Base-by-base conservation (phyloP, 2,329 filamentous ascomycete genomes). In the Arthrobotrys sphaeroides region DNA sequence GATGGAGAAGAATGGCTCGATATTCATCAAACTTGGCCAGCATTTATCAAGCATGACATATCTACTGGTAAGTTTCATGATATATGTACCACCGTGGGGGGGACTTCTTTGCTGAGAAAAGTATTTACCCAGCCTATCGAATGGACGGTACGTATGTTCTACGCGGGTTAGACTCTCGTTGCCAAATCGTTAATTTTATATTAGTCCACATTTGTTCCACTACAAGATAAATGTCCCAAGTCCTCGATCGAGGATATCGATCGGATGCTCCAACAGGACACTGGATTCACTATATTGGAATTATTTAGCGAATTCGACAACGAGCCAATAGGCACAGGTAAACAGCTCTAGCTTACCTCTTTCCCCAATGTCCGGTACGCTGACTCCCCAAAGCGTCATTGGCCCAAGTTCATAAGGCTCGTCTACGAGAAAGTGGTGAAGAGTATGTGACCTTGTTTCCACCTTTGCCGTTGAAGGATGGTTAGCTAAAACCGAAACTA, bases 11-110 rank as follows among this genome's bases (percentile, higher is more conserved):
- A 98, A 97, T 82, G 95, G 96, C 24, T 96, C 94, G 26, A 97
- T 99, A 77, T 99, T 98, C 80, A 98, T 99, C 82, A 99, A 99
- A 83, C 85, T 99, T 40, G 95, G 95, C 5, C 95, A 99, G 80
- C 95, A 99, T 83, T 83, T 99, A 83, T 89, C 79, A 16, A 78
- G 79, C 31, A 80, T 80, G 79, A 78, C 78, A 42, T 80, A 80
- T 60, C 49, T 80, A 38, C 40, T 80, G 26, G 72, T 75, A 57
- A 59, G 59, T 6, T 18, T n/a, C n/a, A n/a, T n/a, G n/a, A n/a
- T n/a, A n/a, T n/a, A n/a, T n/a, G n/a, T n/a, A n/a, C 26, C 47
- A 24, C n/a, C 16, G 5, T 3, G 13, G 10, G 13, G 4, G n/a
- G 20, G 4, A 3, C n/a, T 36, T 9, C 1, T 31, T 38, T 18